Evolutionary conservation across 2,329 filamentous ascomycete genomes (phyloP).

Genomic region (Harringtonia aguacate): DNA sequence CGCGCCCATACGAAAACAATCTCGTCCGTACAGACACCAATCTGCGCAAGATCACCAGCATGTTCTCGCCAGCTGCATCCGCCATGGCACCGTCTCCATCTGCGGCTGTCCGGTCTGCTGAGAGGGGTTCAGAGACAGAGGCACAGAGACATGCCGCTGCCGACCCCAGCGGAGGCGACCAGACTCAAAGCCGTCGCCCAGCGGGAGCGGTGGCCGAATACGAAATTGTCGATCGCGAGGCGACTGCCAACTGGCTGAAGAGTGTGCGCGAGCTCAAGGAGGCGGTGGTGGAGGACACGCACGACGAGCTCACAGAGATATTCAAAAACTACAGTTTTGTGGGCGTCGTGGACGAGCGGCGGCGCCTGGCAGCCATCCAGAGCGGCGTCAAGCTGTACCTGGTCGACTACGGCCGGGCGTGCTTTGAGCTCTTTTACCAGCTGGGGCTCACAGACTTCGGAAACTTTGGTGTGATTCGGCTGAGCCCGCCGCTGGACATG

Average conservation of each 20-base stretch:
- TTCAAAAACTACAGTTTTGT: constrained; percentile 87
- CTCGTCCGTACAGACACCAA: constrained; percentile 84
- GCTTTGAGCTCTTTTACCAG: constrained; percentile 91
- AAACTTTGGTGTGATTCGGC: constrained; percentile 79
- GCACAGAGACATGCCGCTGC: no score
- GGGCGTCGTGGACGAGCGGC: constrained; percentile 77
- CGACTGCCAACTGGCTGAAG: constrained; percentile 61
- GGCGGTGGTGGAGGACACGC: constrained; percentile 69
- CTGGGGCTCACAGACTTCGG: constrained; percentile 89
- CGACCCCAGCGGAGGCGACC: constrained; percentile 13
- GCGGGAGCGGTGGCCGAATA: constrained; percentile 52
- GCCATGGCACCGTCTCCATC: constrained; percentile 6
- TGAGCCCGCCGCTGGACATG: constrained; percentile 65
- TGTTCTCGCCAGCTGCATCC: constrained; percentile 56
- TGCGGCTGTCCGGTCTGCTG: no score
- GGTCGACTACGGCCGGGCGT: constrained; percentile 81
- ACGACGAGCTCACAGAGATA: constrained; percentile 76
- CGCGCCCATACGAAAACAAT: constrained; percentile 69
- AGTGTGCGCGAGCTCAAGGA: constrained; percentile 79
- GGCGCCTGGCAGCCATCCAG: constrained; percentile 86
- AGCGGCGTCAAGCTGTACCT: constrained; percentile 86
- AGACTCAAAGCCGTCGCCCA: neutral
- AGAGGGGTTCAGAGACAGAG: no score
- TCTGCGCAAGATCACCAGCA: constrained; percentile 89
- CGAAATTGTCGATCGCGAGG: constrained; percentile 58